Evolutionary conservation across 2,329 filamentous ascomycete genomes (phyloP).

Genomic region (Verticillium klebahnii): DNA sequence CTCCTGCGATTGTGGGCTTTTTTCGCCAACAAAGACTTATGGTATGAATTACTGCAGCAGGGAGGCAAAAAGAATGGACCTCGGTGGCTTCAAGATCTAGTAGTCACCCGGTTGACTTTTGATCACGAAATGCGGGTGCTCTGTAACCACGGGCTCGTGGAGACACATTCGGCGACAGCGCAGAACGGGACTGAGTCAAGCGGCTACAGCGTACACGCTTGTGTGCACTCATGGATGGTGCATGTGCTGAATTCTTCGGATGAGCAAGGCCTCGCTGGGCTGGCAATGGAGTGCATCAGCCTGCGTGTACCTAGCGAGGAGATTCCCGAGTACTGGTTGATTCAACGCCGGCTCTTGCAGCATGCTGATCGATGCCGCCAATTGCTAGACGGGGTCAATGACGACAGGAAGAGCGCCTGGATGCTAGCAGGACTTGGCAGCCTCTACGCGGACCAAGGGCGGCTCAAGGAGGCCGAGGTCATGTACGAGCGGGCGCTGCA

Average conservation of each 20-base stretch:
- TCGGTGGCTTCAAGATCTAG: neutral
- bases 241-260: conserved; percentile 18
- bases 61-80: conserved; percentile 5
- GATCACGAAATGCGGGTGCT: neutral
- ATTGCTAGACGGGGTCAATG: neutral
- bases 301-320: conserved; percentile 7
- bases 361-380: conserved; percentile 14
- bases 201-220: conserved; percentile 27
- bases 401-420: neutral
- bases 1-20: conserved; percentile 34
- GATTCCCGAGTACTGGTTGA: conserved; percentile 7
- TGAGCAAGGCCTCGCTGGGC: neutral
- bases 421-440: neutral
- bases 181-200: conserved; percentile 5
- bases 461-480: too few relatives aligned
- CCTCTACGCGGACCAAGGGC: neutral
- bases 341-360: conserved; percentile 14
- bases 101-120: neutral
- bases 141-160: neutral
- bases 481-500: too few relatives aligned
- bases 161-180: neutral
- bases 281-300: conserved; percentile 9
- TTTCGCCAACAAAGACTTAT: conserved; percentile 38
- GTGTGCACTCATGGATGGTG: conserved; percentile 26
- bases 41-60: conserved; percentile 34